These are phyloP conservation scores for Trypanosoma theileri DNA, from an alignment of 208 protist genomes.

Conservation along the genomic window DNA sequence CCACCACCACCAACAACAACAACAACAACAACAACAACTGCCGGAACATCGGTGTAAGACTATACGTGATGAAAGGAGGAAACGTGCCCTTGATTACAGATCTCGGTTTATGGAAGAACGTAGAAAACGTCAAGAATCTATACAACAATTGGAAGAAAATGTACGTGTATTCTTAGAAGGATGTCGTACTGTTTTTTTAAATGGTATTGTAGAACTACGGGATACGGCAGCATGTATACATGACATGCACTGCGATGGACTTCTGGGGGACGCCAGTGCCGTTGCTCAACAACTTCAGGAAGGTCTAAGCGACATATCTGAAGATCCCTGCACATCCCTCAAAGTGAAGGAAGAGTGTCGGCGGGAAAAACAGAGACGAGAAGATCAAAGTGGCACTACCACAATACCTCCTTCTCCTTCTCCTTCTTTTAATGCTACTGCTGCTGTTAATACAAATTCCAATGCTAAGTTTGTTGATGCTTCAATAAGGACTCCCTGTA, in stretches of 20 bases:
- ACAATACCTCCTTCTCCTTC: too few relatives aligned
- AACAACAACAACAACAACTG: too few relatives aligned
- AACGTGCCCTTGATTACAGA: neutral
- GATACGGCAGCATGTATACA: conserved; percentile 1
- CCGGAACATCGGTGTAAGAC: neutral
- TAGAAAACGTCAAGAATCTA: neutral
- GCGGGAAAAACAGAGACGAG: neutral
- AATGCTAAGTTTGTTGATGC: too few relatives aligned
- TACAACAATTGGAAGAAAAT: neutral
- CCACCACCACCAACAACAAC: too few relatives aligned
- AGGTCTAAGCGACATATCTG: neutral
- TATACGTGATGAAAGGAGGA: neutral
- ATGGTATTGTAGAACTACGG: conserved; percentile 2
- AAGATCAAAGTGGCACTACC: neutral
- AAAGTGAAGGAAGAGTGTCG: neutral
- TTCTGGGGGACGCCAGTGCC: neutral
- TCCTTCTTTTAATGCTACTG: too few relatives aligned
- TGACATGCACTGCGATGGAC: neutral
- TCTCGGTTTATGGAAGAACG: neutral
- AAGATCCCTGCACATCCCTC: neutral
- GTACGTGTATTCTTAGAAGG: neutral
- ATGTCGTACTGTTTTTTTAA: neutral
- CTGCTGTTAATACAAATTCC: too few relatives aligned
- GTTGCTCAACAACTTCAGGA: neutral
- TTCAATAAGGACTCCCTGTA: neutral